Evolutionary conservation across 805 yeast genomes (phyloP).

Genomic region (Saturnispora gosingensis): DNA sequence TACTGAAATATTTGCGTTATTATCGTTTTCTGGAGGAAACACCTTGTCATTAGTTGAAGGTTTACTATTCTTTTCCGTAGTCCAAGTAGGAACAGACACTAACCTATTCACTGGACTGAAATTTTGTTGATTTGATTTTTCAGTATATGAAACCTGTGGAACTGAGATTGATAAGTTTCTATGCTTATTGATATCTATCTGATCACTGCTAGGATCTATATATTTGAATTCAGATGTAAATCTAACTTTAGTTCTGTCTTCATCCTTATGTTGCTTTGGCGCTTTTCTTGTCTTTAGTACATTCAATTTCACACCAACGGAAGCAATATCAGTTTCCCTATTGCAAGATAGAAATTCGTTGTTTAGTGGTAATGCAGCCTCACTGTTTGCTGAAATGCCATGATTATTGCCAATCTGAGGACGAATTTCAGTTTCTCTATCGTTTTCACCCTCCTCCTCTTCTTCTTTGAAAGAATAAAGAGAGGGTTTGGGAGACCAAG

Average conservation of each 20-base stretch:
- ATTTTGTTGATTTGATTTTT: not conserved
- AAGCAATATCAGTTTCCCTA: not conserved
- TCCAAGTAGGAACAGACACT: conserved; percentile 22
- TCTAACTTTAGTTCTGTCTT: not conserved
- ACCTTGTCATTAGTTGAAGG: not conserved
- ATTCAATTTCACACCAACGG: not conserved
- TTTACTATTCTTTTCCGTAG: conserved; percentile 5
- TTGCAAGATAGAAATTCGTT: not conserved
- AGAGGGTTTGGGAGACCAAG: not conserved
- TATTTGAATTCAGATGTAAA: conserved; percentile 14
- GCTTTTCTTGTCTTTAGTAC: conserved; percentile 5
- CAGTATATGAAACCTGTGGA: not conserved
- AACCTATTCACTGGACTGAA: conserved; percentile 24
- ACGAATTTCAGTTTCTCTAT: not conserved
- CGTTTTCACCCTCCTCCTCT: not conserved
- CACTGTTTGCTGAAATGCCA: no score
- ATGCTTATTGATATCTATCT: not conserved
- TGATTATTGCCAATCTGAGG: not conserved
- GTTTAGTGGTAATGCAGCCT: not conserved
- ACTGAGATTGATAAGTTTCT: not conserved
- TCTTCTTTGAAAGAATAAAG: conserved; percentile 3
- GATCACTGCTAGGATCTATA: conserved; percentile 1
- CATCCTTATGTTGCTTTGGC: conserved; percentile 3
- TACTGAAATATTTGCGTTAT: not conserved
- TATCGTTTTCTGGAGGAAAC: not conserved